Base-by-base conservation (phyloP, 176 grass and related monocot species). In the Areca catechu region DNA sequence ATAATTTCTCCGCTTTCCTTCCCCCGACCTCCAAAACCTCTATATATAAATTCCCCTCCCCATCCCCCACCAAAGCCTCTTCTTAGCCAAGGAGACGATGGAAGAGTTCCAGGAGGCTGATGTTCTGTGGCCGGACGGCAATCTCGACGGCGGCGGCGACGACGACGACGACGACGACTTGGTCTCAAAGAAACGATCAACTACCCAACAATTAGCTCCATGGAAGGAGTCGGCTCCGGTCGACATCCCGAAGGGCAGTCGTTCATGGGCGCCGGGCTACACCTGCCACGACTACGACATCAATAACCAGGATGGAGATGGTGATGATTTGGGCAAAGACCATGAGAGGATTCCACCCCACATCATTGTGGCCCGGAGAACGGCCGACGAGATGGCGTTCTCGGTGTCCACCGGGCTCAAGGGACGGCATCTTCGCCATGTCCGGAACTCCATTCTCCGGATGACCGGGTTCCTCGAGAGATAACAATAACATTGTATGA, bases 71-170 rank as follows among this genome's bases (percentile, higher is more conserved):
- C 21, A 10, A 53, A 17, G n/a, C 22, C 4, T 34, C 4, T 20
- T 34, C 4, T 20, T 56, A 60, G 15, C 43, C 19, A 15, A 18
- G n/a, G n/a, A 47, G 30, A 62, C 16, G 0, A 77, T 60, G 77
- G 57, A 64, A 19, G 81, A 84, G 60, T 18, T 75, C 65, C 61
- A 52, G 10, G 81, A 79, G 63, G 34, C 65, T 29, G 81, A 79
- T 60, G 55, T 84, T 30, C 24, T 84, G 1, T 84, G 75, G 71
- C 75, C 75, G 23, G 30, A 66, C 48, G 57, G 5, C 12, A 27
- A 4, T 43, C 34, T 12, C 19, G 27, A 60, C 24, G 5, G 4
- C 69, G 52, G 4, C 5, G 34, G 27, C 21, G 48, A 7, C 49
- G 19, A 5, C 21, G 6, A 1, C 5, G 3, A 12, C 6, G 19